A percentile compares a stretch with the other conserved stretches of the same genome.
Evolutionary conservation across 768 basidiomycete genomes (phyloP).

Genomic region (Podaxis pistillaris): DNA sequence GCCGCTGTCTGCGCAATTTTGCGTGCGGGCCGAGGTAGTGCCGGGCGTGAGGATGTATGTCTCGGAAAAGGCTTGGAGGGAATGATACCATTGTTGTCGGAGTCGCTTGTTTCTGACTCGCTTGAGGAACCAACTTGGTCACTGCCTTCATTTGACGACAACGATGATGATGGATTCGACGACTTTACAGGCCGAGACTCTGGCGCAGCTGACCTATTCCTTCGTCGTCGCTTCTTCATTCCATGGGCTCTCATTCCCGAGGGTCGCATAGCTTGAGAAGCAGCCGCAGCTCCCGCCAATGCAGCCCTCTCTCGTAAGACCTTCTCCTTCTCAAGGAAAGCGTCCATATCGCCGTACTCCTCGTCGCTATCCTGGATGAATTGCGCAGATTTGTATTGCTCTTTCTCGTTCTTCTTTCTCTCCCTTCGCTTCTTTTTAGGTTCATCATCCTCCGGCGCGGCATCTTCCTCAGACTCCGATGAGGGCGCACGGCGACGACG

Average conservation of each 20-base stretch:
- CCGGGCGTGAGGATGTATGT: background rate
- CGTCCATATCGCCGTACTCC: constrained; percentile 77
- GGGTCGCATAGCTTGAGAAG: constrained; percentile 36
- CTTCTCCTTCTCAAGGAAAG: constrained; percentile 78
- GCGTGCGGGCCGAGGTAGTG: background rate
- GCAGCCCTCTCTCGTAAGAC: constrained; percentile 53
- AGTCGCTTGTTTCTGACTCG: background rate
- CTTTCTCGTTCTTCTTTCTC: constrained; percentile 58
- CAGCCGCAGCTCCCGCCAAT: constrained; percentile 23
- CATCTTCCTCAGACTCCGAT: constrained; percentile 43
- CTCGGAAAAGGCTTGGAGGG: background rate
- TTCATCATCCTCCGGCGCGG: constrained; percentile 32
- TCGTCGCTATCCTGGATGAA: constrained; percentile 92
- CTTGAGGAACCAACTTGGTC: background rate
- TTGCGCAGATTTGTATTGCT: constrained; percentile 80
- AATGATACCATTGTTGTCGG: background rate
- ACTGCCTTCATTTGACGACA: background rate
- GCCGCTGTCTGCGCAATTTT: background rate
- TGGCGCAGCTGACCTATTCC: constrained; percentile 27
- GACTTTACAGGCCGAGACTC: background rate
- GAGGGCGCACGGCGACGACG: constrained; percentile 43
- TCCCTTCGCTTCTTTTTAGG: constrained; percentile 59
- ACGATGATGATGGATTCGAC: background rate
- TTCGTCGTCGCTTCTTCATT: constrained; percentile 47
- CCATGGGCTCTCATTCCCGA: constrained; percentile 52